Evolutionary conservation across 495 filamentous ascomycete species (phyloP).

Genomic region (Hyaloscypha hepaticicola): DNA sequence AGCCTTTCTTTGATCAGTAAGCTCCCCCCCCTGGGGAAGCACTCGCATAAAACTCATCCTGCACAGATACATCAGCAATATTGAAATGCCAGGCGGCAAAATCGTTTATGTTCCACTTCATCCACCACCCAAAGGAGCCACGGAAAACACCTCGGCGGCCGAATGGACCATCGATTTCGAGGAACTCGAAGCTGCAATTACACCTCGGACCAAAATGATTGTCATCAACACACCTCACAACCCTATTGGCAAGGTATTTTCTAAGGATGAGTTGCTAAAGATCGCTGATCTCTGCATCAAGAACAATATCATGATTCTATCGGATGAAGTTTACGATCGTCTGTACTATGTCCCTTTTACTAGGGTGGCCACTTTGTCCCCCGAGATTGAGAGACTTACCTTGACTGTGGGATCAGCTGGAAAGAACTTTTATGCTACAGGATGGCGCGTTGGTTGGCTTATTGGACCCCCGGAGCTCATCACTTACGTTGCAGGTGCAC

Average conservation of each 20-base stretch:
- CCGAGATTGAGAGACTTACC: constrained; percentile 81
- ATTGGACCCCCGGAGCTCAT: constrained; percentile 87
- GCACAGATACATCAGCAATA: constrained; percentile 85
- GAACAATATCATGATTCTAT: constrained; percentile 91
- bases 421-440: constrained; percentile 97
- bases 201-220: constrained; percentile 87
- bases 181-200: constrained; percentile 82
- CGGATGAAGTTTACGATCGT: constrained; percentile 94
- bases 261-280: constrained; percentile 72
- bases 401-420: constrained; percentile 92
- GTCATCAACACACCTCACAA: constrained; percentile 88
- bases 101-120: constrained; percentile 92
- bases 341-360: constrained; percentile 95
- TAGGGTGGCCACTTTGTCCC: constrained; percentile 82
- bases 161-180: constrained; percentile 88
- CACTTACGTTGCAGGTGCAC: constrained; percentile 87
- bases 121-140: constrained; percentile 81
- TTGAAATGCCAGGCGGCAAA: constrained; percentile 94
- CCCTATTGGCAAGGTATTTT: constrained; percentile 94
- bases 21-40: constrained; percentile 25
- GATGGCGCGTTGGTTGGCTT: constrained; percentile 94
- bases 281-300: constrained; percentile 92
- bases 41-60: constrained; percentile 5
- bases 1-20: constrained; percentile 98
- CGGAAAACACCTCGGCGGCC: constrained; percentile 73